Evolutionary conservation across 441 rosid genomes (phyloP), one percentile per base, ranked within the genome.

Genomic region (Populus tomentosa): DNA sequence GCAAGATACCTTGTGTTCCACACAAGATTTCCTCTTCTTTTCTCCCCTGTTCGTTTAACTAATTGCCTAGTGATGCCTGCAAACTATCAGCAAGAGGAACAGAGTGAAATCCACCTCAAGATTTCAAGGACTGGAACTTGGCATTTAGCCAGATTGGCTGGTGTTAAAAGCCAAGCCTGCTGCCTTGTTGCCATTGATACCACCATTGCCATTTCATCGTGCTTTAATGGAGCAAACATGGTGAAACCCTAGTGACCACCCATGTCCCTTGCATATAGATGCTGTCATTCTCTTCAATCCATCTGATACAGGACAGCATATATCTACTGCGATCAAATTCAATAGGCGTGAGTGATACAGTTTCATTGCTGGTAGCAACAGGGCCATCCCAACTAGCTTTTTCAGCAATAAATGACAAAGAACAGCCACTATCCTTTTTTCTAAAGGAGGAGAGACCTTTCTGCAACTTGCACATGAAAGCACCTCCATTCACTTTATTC

Each of bases 401-500:
- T 73, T 20, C 46, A 42, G 59, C 40, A 62, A 50, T 69, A 81
- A 40, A 75, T 75, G 85, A 84, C 88, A 86, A 83, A 84, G 21
- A 75, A 63, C 28, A 70, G 64, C 77, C 78, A 82, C 79, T 76
- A 32, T 32, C 75, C 68, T 77, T 56, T 56, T 56, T 56, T 56
- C 21, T 56, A 18, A 7, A 56, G 62, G 10, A 81, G 79, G 26
- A 56, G 35, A 62, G 72, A 71, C 72, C 81, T 70, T 82, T 81
- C 71, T 67, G 67, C 89, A 84, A 85, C 75, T 87, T 82, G 90
- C 80, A 77, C 59, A 30, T 16, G 40, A 67, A 84, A 70, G 75
- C 78, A 70, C 82, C 79, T 65, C 64, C 73, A 26, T 56, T 26
- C 70, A 67, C 86, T 84, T 84, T 86, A 84, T 87, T 86, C 85